A percentile compares a stretch with the other conserved stretches of the same genome.
phyloP scores from a whole-genome alignment of 2,329 filamentous ascomycete species.

The Fusarium torulosum region DNA sequence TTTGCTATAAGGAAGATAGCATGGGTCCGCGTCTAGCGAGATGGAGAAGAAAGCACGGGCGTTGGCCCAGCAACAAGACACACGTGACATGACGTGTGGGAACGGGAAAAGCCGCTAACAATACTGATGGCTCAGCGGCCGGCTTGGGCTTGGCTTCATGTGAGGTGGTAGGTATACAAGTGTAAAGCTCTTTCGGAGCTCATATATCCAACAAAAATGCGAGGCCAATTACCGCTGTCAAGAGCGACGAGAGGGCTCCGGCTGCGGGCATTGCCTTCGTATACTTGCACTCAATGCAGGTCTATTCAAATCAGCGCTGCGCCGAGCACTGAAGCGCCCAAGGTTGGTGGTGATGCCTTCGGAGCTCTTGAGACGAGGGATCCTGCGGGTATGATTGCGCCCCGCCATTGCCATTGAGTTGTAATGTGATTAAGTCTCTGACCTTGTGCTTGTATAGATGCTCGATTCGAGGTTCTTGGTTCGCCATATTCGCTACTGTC shows the following conservation, averaged over 20 bases:
- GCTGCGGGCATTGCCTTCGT: conserved; percentile 50
- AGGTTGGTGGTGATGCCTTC: conserved; percentile 66
- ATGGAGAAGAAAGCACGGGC: conserved; percentile 20
- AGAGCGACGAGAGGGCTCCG: conserved; percentile 53
- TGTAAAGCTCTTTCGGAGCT: conserved; percentile 40
- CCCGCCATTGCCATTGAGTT: conserved; percentile 12
- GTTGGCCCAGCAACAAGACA: conserved; percentile 44
- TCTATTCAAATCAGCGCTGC: conserved; percentile 73
- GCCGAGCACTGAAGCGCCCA: conserved; percentile 68
- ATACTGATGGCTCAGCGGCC: conserved; percentile 26
- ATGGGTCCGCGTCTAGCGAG: conserved; percentile 29
- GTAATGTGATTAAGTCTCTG: conserved; percentile 16
- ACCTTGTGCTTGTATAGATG: conserved; percentile 72
- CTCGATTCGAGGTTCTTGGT: conserved; percentile 92
- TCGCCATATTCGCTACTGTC: conserved; percentile 94
- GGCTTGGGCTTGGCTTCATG: conserved; percentile 14
- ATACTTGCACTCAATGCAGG: conserved; percentile 68
- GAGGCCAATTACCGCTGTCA: conserved; percentile 57
- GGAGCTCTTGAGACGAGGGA: conserved; percentile 63
- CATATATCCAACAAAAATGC: conserved; percentile 55
- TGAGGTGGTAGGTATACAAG: conserved; percentile 35
- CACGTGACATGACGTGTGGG: conserved; percentile 49
- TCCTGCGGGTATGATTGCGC: conserved; percentile 60
- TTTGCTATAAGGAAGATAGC: conserved; percentile 36
- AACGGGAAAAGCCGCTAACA: conserved; percentile 52